phyloP scores from a whole-genome alignment of 768 basidiomycete genomes.

The Lepiota brunneoincarnata region DNA sequence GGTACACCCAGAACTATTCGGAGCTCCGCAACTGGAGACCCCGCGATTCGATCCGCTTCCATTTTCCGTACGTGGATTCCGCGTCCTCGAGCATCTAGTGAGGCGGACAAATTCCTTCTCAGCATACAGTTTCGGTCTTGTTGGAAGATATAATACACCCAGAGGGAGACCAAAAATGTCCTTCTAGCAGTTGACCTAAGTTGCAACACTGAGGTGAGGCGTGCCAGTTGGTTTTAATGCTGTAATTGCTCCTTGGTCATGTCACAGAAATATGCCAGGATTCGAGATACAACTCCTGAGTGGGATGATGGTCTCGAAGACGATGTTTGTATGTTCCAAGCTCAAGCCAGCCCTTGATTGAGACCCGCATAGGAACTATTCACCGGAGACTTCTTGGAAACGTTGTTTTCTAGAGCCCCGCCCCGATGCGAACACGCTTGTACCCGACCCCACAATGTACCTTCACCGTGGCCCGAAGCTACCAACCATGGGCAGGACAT shows the following conservation, averaged over 20 bases:
- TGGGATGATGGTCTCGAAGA: background rate
- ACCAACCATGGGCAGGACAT: background rate
- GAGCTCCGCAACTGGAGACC: constrained; percentile 1
- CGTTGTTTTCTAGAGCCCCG: background rate
- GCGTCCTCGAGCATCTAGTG: too few species aligned
- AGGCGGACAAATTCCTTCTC: background rate
- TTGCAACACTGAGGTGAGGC: background rate
- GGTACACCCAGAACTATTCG: background rate
- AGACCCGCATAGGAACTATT: background rate
- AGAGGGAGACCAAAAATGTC: background rate
- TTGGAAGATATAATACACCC: background rate
- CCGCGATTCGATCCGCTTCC: constrained; percentile 1
- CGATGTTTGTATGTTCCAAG: background rate
- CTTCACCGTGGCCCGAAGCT: background rate
- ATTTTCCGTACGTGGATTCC: background rate
- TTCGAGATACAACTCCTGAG: background rate
- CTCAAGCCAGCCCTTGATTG: background rate
- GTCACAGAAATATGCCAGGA: background rate
- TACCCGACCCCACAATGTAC: background rate
- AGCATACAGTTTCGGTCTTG: background rate
- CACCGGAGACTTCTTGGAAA: background rate
- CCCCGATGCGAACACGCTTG: background rate
- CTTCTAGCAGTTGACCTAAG: background rate
- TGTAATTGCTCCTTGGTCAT: background rate
- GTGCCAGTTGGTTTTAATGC: background rate